Conservation (phyloP, 208 protist species). For the Leishmania braziliensis region DNA sequence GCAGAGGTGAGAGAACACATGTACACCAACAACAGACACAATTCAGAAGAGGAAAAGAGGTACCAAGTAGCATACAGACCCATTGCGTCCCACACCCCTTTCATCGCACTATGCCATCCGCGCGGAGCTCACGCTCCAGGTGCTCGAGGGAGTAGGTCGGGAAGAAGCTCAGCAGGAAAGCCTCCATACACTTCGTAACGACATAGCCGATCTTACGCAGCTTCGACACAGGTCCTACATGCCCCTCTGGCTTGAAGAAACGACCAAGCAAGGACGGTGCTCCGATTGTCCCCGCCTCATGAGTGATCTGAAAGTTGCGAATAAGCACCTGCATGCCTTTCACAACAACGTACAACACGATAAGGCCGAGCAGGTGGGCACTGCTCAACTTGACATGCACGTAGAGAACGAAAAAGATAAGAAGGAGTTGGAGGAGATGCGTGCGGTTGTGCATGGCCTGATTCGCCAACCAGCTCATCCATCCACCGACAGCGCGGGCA, state of each 20-base stretch:
- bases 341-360: slow-evolving; percentile 2
- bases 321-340: slow-evolving; percentile 2
- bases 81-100: not conserved
- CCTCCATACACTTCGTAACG: slow-evolving; percentile 54
- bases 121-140: slow-evolving; percentile 59
- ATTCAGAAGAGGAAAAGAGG: not conserved
- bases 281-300: slow-evolving; percentile 12
- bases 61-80: not conserved
- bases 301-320: slow-evolving; percentile 14
- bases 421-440: slow-evolving; percentile 3
- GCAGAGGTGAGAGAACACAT: not conserved
- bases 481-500: not conserved
- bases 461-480: not conserved
- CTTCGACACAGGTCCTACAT: slow-evolving; percentile 21
- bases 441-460: not conserved
- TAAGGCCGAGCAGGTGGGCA: not conserved
- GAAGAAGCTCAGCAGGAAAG: slow-evolving; percentile 67
- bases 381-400: not conserved
- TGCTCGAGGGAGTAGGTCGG: slow-evolving; percentile 68
- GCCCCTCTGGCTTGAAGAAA: slow-evolving; percentile 21
- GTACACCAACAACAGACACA: not conserved
- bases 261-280: slow-evolving; percentile 23
- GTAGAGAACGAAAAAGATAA: slow-evolving; percentile 17
- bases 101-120: slow-evolving; percentile 62
- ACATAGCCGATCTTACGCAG: slow-evolving; percentile 51